phyloP scores from a whole-genome alignment of 805 yeast species.

The Wickerhamomyces mucosus region DNA sequence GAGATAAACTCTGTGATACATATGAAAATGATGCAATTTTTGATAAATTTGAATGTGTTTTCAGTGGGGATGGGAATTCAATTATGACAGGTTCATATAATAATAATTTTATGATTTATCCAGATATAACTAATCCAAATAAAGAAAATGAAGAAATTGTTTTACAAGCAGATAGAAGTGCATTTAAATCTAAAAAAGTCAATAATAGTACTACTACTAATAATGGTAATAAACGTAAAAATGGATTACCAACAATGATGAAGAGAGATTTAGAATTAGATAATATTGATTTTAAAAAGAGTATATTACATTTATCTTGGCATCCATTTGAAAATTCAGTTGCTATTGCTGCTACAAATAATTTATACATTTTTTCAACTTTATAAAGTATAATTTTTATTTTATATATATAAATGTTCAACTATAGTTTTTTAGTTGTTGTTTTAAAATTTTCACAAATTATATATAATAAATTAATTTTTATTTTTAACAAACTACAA shows the following conservation, averaged over 20 bases:
- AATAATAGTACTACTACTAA: constrained; percentile 26
- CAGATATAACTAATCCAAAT: constrained; percentile 50
- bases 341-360: constrained; percentile 97
- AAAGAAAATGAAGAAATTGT: constrained; percentile 46
- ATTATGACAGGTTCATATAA: constrained; percentile 97
- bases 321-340: constrained; percentile 95
- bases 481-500: too few species aligned
- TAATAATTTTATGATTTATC: constrained; percentile 95
- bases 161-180: constrained; percentile 95
- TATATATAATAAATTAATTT: too few species aligned
- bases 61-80: constrained; percentile 84
- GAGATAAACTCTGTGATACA: constrained; percentile 91
- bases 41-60: constrained; percentile 95
- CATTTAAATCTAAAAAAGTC: constrained; percentile 80
- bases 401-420: constrained; percentile 2
- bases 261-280: constrained; percentile 36
- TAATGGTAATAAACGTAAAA: constrained; percentile 17
- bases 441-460: too few species aligned
- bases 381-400: constrained; percentile 26
- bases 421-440: too few species aligned
- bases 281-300: constrained; percentile 89
- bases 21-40: constrained; percentile 98
- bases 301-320: constrained; percentile 94
- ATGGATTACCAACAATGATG: constrained; percentile 30
- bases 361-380: constrained; percentile 76